Evolutionary conservation across 257 asterid genomes (phyloP), one percentile per base, ranked within the genome.

Genomic region (Solanum tarapatanum): DNA sequence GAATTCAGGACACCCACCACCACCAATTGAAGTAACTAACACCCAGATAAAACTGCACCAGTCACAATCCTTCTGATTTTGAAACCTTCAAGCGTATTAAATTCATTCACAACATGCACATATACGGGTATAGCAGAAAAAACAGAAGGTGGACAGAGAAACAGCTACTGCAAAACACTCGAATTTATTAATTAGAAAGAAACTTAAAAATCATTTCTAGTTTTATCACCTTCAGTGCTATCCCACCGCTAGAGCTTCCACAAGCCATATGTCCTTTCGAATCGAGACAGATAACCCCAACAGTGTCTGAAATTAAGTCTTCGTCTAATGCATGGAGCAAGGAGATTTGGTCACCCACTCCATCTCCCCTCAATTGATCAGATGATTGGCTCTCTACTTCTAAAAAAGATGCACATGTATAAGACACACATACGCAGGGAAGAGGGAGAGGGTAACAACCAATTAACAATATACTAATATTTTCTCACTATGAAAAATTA

Each of bases 191-290:
- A 24, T 6, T 3, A 6, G 77, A 70, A 2, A 70, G 35, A 70
- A 30, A 36, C 21, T 73, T 19, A 33, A 33, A 72, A 32, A 36
- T 74, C 8, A 41, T 39, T 41, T 77, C 58, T 16, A 87, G 60
- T 89, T 84, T 85, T 30, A 84, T 88, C 88, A 97, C 99, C 98
- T 97, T 97, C 89, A 97, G 93, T 87, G 99, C 96, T 89, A 97
- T 94, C 88, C 99, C 98, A 84, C 99, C 99, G 88, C 99, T 97
- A 80, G 99, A 97, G 87, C 98, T 96, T 86, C 99, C 99, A 85
- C 96, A 92, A 73, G 98, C 99, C 84, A 94, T 79, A 62, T 89
- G 94, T 74, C 99, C 99, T 90, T 92, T 91, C 13, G 94, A 92
- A 92, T 97, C 99, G 35, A 97, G 92, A 92, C 99, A 97, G 87